Evolutionary conservation across 108 stramenopile species (phyloP).

Genomic region (Cylindrotheca closterium): DNA sequence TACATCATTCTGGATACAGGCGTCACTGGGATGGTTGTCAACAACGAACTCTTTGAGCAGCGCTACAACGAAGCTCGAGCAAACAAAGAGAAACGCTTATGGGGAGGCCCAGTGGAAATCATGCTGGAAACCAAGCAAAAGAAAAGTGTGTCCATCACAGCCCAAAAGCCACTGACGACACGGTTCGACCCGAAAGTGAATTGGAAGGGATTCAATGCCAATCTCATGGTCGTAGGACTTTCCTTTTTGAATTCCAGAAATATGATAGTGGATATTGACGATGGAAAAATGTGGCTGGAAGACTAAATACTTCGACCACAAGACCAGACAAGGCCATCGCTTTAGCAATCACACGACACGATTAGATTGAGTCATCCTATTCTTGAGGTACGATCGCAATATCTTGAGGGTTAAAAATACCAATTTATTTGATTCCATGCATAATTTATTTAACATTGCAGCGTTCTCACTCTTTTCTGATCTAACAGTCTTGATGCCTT

Average conservation of each 20-base stretch:
- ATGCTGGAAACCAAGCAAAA: slow-evolving; percentile 38
- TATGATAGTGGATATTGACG: slow-evolving; percentile 56
- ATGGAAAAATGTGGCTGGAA: slow-evolving; percentile 30
- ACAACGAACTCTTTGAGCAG: slow-evolving; percentile 51
- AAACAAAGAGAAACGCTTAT: slow-evolving; percentile 42
- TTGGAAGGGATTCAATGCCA: slow-evolving; percentile 45
- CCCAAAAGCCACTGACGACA: slow-evolving; percentile 51
- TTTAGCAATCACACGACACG: too few relatives aligned
- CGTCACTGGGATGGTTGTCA: slow-evolving; percentile 63
- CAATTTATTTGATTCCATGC: too few relatives aligned
- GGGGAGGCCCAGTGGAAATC: slow-evolving; percentile 44
- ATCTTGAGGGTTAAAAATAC: too few relatives aligned
- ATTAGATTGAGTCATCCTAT: too few relatives aligned
- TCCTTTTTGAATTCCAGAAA: slow-evolving; percentile 45
- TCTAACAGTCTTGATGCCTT: too few relatives aligned
- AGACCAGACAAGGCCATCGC: too few relatives aligned
- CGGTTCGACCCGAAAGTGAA: slow-evolving; percentile 40
- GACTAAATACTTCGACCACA: neutral
- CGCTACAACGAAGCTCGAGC: slow-evolving; percentile 42
- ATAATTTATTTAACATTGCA: too few relatives aligned
- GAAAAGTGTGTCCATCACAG: slow-evolving; percentile 20
- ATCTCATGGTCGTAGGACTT: slow-evolving; percentile 59
- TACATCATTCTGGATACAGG: slow-evolving; percentile 76
- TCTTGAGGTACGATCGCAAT: too few relatives aligned
- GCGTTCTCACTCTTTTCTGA: too few relatives aligned